Evolutionary conservation across 2,329 filamentous ascomycete species (phyloP), one percentile per base, ranked within the genome.

Genomic region (Ophiostoma piceae): DNA sequence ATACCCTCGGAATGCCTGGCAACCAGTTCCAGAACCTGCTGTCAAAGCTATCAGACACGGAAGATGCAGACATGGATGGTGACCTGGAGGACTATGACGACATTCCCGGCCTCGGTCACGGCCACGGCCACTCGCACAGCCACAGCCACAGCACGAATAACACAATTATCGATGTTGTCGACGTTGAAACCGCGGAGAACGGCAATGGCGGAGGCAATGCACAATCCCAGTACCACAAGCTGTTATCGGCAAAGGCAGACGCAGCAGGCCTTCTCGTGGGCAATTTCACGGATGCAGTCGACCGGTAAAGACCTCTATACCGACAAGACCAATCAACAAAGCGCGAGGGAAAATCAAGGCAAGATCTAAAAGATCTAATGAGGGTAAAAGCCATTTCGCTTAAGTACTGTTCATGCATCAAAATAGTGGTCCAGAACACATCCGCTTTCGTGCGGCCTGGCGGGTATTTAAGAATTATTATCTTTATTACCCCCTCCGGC

Each of bases 1-100:
- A 84, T 68, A 79, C 79, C 35, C 83, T 84, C 74, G 81, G 84
- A 68, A 84, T 83, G 66, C 85, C 87, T 75, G 85, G 87, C 72
- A 81, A 83, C 65, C 85, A 84, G 69, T 90, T 89, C 76, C 86
- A 88, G 74, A 84, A 84, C 73, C 83, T 90, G 66, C 82, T 89
- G 19, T 85, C 86, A 22, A 88, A 86, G 74, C 81, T 89, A 11
- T 83, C 83, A 19, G 77, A 79, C 43, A 77, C 80, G 19, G 82
- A 86, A 69, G 79, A 82, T 39, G 78, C 77, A 29, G 74, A 79
- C 26, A 76, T 79, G 51, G 82, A 81, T 66, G 79, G 83, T 69
- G 81, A 83, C 74, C 81, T 85, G 75, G 87, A 88, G 74, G 71
- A 71, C 9, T 60, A 26, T 29, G 14, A 62, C 54, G 47, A 67